These are phyloP conservation scores for Solanum medicagineum DNA, from an alignment of 257 asterid species.

Conservation along the genomic window DNA sequence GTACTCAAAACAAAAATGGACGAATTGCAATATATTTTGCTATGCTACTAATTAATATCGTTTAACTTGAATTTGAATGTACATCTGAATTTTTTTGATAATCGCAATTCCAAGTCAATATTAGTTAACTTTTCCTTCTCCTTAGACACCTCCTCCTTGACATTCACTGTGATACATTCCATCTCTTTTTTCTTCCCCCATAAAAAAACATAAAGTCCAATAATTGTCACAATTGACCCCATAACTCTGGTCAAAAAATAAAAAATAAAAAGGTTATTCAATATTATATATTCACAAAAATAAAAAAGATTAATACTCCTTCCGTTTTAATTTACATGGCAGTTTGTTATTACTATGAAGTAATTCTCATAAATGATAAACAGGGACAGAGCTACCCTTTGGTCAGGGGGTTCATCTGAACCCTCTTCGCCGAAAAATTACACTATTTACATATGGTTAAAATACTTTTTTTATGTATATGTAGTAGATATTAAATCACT, in stretches of 20 bases:
- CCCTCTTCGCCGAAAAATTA: too few species aligned
- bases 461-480: too few species aligned
- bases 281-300: too few species aligned
- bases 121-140: not conserved
- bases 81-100: not conserved
- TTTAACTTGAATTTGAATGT: not conserved
- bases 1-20: too few species aligned
- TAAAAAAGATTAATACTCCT: too few species aligned
- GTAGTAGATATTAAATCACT: too few species aligned
- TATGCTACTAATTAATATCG: not conserved
- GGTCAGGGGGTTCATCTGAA: too few species aligned
- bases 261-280: not conserved
- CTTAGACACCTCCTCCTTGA: not conserved
- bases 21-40: too few species aligned
- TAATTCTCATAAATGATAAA: too few species aligned
- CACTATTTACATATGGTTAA: too few species aligned
- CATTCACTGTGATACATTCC: not conserved
- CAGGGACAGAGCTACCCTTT: too few species aligned
- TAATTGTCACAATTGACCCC: conserved; percentile 46
- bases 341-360: too few species aligned
- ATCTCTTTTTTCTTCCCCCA: not conserved
- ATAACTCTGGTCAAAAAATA: conserved; percentile 20
- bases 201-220: conserved; percentile 27
- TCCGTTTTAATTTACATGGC: not conserved
- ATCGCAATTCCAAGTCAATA: not conserved